Percentiles rank a stretch among this genome's conserved stretches.
These are phyloP conservation scores for Afroboletus lepidellus DNA, from an alignment of 1,284 basidiomycete species.

Conservation along the genomic window DNA sequence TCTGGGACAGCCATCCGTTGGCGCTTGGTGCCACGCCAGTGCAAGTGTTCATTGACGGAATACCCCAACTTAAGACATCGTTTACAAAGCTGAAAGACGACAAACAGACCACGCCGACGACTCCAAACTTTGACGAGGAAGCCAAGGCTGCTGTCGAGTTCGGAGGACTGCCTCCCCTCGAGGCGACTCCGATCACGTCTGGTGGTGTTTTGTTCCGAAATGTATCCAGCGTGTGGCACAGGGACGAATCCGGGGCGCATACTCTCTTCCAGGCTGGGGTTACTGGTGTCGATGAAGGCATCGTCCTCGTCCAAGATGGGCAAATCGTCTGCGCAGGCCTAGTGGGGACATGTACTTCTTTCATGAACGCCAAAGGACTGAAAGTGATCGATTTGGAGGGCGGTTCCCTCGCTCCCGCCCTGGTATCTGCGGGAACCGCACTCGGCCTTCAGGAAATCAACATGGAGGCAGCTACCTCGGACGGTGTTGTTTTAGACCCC, in stretches of 20 bases:
- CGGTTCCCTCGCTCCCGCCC: constrained; percentile 48
- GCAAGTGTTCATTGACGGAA: constrained; percentile 71
- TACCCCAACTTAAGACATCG: constrained; percentile 50
- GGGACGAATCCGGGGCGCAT: constrained; percentile 23
- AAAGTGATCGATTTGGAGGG: constrained; percentile 39
- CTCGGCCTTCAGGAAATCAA: constrained; percentile 63
- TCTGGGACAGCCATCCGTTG: constrained; percentile 89
- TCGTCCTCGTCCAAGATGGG: constrained; percentile 36
- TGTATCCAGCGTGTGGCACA: constrained; percentile 32
- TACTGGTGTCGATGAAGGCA: constrained; percentile 14
- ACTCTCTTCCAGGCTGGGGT: constrained; percentile 16
- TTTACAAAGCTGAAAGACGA: constrained; percentile 45
- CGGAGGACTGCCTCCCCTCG: constrained; percentile 65
- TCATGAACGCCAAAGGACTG: constrained; percentile 6
- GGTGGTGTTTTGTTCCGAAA: constrained; percentile 44
- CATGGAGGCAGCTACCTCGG: constrained; percentile 62
- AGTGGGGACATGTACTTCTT: constrained; percentile 19
- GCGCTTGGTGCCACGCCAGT: constrained; percentile 68
- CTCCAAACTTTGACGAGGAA: constrained; percentile 65
- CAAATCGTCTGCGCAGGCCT: constrained; percentile 32
- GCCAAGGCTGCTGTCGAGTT: constrained; percentile 51
- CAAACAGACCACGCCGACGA: constrained; percentile 52
- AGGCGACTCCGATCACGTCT: constrained; percentile 29
- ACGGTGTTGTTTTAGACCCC: constrained; percentile 60
- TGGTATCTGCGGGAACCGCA: constrained; percentile 58